These are phyloP conservation scores for Mycena kentingensis DNA, from an alignment of 768 basidiomycete genomes.

Conservation along the genomic window DNA sequence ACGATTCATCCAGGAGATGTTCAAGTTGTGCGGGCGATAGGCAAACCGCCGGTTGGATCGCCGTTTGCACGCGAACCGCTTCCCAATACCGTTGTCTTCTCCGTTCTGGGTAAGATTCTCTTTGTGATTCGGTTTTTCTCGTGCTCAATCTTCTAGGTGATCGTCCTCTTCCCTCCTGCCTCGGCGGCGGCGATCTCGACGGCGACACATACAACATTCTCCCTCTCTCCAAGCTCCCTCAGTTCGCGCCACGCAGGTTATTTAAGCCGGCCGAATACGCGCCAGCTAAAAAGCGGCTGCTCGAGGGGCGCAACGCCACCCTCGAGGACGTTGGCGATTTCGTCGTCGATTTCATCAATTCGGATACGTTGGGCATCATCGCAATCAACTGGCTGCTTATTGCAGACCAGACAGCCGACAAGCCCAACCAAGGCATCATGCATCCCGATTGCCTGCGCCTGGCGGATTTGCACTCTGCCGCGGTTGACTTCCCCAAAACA, in stretches of 20 bases:
- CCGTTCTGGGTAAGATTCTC: conserved; percentile 47
- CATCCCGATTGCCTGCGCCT: conserved; percentile 55
- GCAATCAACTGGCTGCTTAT: conserved; percentile 65
- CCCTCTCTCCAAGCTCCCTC: conserved; percentile 40
- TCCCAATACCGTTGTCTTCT: conserved; percentile 68
- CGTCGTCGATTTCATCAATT: conserved; percentile 67
- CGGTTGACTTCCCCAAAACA: conserved; percentile 69
- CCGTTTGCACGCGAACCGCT: conserved; percentile 54
- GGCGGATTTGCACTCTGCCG: conserved; percentile 60
- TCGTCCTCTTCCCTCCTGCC: conserved; percentile 60
- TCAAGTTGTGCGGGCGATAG: conserved; percentile 61
- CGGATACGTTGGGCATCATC: conserved; percentile 62
- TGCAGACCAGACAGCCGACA: conserved; percentile 61
- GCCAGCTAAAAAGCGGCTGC: conserved; percentile 45
- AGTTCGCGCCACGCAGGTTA: conserved; percentile 31
- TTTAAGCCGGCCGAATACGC: conserved; percentile 49
- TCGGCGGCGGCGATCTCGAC: conserved; percentile 73
- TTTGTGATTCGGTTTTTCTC: neutral
- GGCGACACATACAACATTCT: conserved; percentile 63
- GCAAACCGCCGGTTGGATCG: conserved; percentile 54
- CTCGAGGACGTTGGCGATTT: conserved; percentile 70
- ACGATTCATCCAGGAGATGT: conserved; percentile 72
- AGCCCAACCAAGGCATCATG: conserved; percentile 44
- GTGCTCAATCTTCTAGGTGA: conserved; percentile 39
- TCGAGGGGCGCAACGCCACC: conserved; percentile 54